These are phyloP conservation scores for Blastocystis sp. DNA, from an alignment of 352 stramenopile species.

Conservation along the genomic window DNA sequence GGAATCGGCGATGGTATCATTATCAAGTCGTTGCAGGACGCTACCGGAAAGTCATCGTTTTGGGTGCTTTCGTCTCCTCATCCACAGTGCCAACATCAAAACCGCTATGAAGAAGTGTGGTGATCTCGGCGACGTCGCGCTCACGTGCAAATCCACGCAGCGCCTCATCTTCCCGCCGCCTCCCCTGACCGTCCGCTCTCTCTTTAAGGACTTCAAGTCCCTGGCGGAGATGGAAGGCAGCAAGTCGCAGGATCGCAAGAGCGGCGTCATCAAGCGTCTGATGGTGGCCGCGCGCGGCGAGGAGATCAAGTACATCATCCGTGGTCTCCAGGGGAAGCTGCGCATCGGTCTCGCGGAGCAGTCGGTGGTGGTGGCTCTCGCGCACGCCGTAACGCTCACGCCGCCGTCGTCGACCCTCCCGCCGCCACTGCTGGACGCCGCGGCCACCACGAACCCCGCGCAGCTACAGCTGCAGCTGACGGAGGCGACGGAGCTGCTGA, in stretches of 20 bases:
- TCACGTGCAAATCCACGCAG: constrained; percentile 80
- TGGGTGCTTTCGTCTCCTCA: neutral
- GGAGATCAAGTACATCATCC: constrained; percentile 94
- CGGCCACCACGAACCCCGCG: neutral
- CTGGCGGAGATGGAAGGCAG: constrained; percentile 74
- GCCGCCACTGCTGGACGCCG: neutral
- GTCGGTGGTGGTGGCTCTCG: constrained; percentile 88
- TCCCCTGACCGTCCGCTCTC: constrained; percentile 72
- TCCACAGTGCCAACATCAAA: constrained; percentile 80
- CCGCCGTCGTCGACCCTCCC: constrained; percentile 22
- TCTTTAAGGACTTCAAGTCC: constrained; percentile 70
- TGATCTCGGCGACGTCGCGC: constrained; percentile 89
- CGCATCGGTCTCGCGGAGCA: constrained; percentile 89
- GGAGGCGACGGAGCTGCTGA: constrained; percentile 79
- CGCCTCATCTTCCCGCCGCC: constrained; percentile 71
- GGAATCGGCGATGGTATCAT: constrained; percentile 92
- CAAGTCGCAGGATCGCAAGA: constrained; percentile 89
- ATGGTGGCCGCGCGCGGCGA: constrained; percentile 70
- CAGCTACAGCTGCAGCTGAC: constrained; percentile 65
- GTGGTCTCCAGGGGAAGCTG: constrained; percentile 91
- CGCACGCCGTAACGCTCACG: constrained; percentile 80
- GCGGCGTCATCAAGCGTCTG: constrained; percentile 87
- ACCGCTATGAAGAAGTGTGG: constrained; percentile 85
- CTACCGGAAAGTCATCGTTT: constrained; percentile 55
- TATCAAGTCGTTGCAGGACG: constrained; percentile 80